These are phyloP conservation scores for Neonectria magnoliae DNA, from an alignment of 2,329 filamentous ascomycete genomes.

Conservation along the genomic window DNA sequence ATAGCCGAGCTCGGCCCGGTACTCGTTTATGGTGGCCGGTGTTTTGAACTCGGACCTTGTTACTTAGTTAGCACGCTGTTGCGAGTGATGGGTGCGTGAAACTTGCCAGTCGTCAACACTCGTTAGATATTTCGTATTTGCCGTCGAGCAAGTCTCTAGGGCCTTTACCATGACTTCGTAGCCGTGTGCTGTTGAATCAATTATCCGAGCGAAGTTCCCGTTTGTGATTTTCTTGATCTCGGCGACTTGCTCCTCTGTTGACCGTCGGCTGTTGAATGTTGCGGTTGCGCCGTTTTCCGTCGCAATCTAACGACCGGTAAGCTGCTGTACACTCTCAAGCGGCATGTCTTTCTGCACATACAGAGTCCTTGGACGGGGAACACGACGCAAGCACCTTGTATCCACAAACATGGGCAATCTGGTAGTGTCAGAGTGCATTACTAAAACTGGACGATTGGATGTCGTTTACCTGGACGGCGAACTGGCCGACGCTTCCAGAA, in stretches of 20 bases:
- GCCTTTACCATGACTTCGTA: conserved; percentile 45
- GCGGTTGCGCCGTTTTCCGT: conserved; percentile 45
- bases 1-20: conserved; percentile 39
- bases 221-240: conserved; percentile 45
- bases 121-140: conserved; percentile 43
- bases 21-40: conserved; percentile 35
- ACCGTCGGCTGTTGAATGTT: conserved; percentile 45
- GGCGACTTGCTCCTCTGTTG: conserved; percentile 44
- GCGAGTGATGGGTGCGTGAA: fast-evolving
- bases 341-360: conserved; percentile 9
- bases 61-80: background rate
- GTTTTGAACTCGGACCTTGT: conserved; percentile 39
- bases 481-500: conserved; percentile 49
- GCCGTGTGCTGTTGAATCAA: conserved; percentile 46
- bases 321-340: background rate
- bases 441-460: background rate
- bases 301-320: conserved; percentile 34
- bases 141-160: conserved; percentile 39
- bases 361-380: conserved; percentile 44
- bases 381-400: conserved; percentile 51
- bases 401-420: conserved; percentile 49
- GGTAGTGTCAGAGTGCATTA: background rate
- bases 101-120: conserved; percentile 49
- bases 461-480: conserved; percentile 42
- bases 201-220: conserved; percentile 47